Conservation (phyloP, 2,329 filamentous ascomycete species). For the Fusarium lyarnte region DNA sequence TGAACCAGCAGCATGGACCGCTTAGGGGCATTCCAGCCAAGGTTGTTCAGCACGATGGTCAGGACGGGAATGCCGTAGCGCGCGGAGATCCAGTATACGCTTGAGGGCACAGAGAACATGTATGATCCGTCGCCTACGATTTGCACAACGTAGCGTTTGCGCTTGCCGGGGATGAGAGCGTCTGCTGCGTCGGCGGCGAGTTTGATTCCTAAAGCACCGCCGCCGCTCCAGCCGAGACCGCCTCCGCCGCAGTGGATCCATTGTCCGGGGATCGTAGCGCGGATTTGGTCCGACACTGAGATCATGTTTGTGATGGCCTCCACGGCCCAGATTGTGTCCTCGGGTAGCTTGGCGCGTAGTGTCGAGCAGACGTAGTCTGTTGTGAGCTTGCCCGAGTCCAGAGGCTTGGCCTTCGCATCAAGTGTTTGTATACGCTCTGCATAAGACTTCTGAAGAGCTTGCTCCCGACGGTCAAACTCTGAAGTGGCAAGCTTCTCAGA, state of each 20-base stretch:
- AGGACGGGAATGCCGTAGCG: conserved; percentile 8
- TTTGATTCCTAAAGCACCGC: conserved; percentile 7
- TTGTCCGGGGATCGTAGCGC: conserved; percentile 3
- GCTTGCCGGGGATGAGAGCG: not conserved
- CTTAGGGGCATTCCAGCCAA: conserved; percentile 8
- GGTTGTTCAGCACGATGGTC: conserved; percentile 15
- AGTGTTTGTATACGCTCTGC: not conserved
- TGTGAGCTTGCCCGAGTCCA: not conserved
- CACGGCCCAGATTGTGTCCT: not conserved
- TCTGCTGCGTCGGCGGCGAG: conserved; percentile 7
- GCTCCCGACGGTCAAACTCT: not conserved
- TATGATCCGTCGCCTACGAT: conserved; percentile 23
- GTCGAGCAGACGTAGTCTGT: conserved; percentile 1
- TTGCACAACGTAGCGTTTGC: conserved; percentile 1
- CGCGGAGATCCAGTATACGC: conserved; percentile 25
- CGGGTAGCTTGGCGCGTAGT: fast-evolving
- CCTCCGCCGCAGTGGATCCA: conserved; percentile 20
- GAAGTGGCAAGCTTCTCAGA: not conserved
- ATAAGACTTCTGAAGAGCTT: not conserved
- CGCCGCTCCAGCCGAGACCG: conserved; percentile 16
- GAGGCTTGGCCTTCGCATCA: not conserved
- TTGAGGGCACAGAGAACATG: conserved; percentile 14
- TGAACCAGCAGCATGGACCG: conserved; percentile 4
- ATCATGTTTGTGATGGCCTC: conserved; percentile 20
- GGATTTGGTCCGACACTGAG: not conserved